Conservation (phyloP, 1,284 basidiomycete species). For the Cryptococcus neoformans region DNA sequence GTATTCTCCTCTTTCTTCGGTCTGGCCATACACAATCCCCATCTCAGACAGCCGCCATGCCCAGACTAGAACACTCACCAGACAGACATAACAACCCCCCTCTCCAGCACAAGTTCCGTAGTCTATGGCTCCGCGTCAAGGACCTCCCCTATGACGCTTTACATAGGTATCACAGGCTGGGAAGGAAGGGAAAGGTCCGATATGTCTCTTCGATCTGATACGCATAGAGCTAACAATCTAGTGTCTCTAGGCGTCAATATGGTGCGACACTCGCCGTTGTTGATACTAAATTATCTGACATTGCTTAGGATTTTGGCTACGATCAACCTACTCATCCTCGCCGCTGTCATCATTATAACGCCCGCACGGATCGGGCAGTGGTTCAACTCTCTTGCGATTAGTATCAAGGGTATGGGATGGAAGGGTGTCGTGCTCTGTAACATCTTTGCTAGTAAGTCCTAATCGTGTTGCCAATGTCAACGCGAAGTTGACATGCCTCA, state of each 20-base stretch:
- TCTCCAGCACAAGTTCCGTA: neutral
- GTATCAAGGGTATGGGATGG: slow-evolving; percentile 33
- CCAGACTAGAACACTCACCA: slow-evolving; percentile 13
- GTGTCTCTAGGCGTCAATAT: slow-evolving; percentile 21
- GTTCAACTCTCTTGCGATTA: slow-evolving; percentile 37
- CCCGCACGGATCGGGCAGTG: slow-evolving; percentile 39
- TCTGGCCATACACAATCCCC: neutral
- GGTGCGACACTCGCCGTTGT: slow-evolving; percentile 15
- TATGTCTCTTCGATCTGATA: neutral
- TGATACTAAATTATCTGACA: neutral
- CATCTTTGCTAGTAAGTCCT: slow-evolving; percentile 34
- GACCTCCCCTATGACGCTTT: slow-evolving; percentile 12
- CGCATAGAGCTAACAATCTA: neutral
- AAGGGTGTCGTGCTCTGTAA: slow-evolving; percentile 37
- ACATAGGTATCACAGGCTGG: slow-evolving; percentile 27
- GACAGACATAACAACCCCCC: neutral
- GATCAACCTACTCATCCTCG: slow-evolving; percentile 26
- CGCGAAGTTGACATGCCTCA: slow-evolving; percentile 5
- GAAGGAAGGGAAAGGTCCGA: slow-evolving; percentile 28
- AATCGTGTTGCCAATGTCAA: neutral
- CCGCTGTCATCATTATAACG: slow-evolving; percentile 37
- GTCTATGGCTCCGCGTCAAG: slow-evolving; percentile 2
- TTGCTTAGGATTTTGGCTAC: slow-evolving; percentile 22
- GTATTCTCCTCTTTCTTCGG: neutral
- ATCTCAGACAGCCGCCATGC: slow-evolving; percentile 3